phyloP scores from a whole-genome alignment of 1,139 yeast species.

The Candida glucosophila region DNA sequence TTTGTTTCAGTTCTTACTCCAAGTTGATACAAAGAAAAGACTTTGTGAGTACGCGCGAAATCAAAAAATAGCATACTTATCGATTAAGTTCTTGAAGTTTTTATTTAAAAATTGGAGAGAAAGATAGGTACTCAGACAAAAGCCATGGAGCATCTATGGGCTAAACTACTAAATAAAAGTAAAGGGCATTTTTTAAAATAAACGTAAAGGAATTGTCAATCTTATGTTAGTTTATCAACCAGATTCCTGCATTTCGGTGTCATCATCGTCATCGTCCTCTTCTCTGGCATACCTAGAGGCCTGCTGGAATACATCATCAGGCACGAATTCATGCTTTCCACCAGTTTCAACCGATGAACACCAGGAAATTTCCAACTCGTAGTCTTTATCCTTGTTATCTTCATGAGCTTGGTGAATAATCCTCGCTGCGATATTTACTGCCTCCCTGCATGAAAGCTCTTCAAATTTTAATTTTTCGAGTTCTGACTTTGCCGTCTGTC shows the following conservation, averaged over 20 bases:
- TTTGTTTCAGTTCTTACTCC: too few species aligned
- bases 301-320: conserved; percentile 67
- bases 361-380: conserved; percentile 94
- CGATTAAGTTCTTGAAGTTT: too few species aligned
- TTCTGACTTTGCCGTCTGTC: conserved; percentile 94
- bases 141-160: too few species aligned
- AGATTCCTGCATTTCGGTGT: conserved; percentile 10
- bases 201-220: too few species aligned
- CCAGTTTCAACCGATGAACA: conserved; percentile 59
- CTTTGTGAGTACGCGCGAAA: too few species aligned
- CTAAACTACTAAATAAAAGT: too few species aligned
- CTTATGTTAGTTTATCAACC: too few species aligned
- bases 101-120: too few species aligned
- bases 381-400: conserved; percentile 95
- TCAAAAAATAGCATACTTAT: too few species aligned
- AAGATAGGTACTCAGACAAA: too few species aligned
- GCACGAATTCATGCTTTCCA: conserved; percentile 76
- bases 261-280: conserved; percentile 73
- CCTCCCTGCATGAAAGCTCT: conserved; percentile 65
- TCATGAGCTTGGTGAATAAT: conserved; percentile 93
- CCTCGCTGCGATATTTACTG: conserved; percentile 87
- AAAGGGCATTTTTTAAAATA: too few species aligned
- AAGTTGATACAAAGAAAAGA: too few species aligned
- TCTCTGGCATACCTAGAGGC: conserved; percentile 78
- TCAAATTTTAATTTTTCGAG: conserved; percentile 81